phyloP scores from a whole-genome alignment of 495 filamentous ascomycete species.

The Xylona heveae region DNA sequence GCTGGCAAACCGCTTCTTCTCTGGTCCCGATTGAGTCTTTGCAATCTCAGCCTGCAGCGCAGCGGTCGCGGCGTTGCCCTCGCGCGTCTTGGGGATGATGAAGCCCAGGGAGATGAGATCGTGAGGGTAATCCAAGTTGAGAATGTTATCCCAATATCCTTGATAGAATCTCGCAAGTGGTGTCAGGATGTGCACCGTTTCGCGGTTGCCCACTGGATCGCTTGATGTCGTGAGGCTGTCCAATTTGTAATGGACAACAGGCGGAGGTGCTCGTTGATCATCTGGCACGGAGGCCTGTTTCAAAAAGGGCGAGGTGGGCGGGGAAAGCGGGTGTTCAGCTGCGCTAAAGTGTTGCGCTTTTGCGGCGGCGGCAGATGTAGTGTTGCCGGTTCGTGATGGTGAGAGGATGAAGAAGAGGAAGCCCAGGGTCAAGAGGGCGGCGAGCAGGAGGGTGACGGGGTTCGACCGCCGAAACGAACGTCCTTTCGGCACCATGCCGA shows the following conservation, averaged over 20 bases:
- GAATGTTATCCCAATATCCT: constrained; percentile 89
- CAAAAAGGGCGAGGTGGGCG: constrained; percentile 64
- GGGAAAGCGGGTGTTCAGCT: constrained; percentile 49
- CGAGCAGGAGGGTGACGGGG: constrained; percentile 43
- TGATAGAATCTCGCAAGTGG: constrained; percentile 85
- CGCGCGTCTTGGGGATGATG: constrained; percentile 78
- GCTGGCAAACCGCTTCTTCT: constrained; percentile 67
- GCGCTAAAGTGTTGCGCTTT: constrained; percentile 32
- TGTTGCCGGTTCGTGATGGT: constrained; percentile 21
- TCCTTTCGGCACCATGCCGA: no score
- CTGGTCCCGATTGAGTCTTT: constrained; percentile 58
- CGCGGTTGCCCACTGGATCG: constrained; percentile 51
- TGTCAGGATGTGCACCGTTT: constrained; percentile 79
- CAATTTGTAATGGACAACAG: constrained; percentile 85
- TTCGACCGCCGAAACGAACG: constrained; percentile 43
- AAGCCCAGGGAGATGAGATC: constrained; percentile 90
- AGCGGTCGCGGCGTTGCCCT: constrained; percentile 63
- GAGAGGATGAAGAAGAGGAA: constrained; percentile 45
- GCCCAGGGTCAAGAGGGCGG: constrained; percentile 34
- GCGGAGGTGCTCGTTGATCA: constrained; percentile 36
- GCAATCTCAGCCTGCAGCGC: constrained; percentile 68
- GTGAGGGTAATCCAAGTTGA: constrained; percentile 69
- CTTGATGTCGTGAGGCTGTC: constrained; percentile 73
- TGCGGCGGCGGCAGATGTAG: constrained; percentile 17
- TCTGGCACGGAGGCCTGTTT: constrained; percentile 36